phyloP scores from a whole-genome alignment of 2,329 filamentous ascomycete species.

The Fusarium caatingaense region DNA sequence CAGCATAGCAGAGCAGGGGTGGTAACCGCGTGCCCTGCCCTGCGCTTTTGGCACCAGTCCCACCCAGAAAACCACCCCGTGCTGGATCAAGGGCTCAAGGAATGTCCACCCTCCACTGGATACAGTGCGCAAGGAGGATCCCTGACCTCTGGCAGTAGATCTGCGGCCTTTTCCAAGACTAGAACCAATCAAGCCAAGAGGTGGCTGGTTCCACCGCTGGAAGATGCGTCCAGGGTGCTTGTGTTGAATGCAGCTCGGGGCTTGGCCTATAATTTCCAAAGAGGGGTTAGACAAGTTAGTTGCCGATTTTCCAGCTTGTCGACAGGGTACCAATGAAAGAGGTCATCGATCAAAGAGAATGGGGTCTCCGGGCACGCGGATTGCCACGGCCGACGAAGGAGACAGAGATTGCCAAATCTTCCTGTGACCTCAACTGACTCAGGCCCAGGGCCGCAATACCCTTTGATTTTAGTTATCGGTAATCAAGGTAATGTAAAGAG shows the following conservation, averaged over 20 bases:
- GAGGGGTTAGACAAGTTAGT: constrained; percentile 43
- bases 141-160: constrained; percentile 45
- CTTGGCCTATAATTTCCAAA: constrained; percentile 44
- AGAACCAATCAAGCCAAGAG: constrained; percentile 44
- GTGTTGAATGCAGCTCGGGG: constrained; percentile 45
- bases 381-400: constrained; percentile 41
- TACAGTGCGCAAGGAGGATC: constrained; percentile 42
- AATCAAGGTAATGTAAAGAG: constrained; percentile 8
- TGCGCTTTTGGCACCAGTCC: constrained; percentile 31
- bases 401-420: constrained; percentile 44
- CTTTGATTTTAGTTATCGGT: constrained; percentile 26
- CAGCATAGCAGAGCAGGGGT: constrained; percentile 28
- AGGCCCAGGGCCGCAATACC: constrained; percentile 31
- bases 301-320: constrained; percentile 47
- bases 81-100: constrained; percentile 42
- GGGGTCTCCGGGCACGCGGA: constrained; percentile 44
- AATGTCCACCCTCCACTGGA: constrained; percentile 41
- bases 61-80: constrained; percentile 38
- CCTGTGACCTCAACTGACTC: constrained; percentile 48
- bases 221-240: constrained; percentile 44
- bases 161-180: constrained; percentile 47
- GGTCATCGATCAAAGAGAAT: constrained; percentile 41
- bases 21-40: constrained; percentile 36
- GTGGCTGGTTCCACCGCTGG: constrained; percentile 43
- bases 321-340: constrained; percentile 41